These are phyloP conservation scores for Diaporthe capsici DNA, from an alignment of 2,329 filamentous ascomycete genomes.

Conservation along the genomic window DNA sequence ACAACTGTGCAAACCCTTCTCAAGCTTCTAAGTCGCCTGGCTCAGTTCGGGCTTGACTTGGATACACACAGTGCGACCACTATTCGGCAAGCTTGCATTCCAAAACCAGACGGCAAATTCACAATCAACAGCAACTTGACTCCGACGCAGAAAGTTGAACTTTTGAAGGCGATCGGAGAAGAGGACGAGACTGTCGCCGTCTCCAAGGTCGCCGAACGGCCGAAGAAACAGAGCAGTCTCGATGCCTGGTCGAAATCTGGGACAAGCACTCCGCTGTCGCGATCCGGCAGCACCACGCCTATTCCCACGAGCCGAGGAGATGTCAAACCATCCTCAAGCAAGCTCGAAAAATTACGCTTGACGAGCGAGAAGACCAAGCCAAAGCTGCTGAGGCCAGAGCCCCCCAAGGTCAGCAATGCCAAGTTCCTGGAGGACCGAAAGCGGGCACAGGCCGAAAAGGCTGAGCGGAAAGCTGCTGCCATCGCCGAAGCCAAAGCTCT, in stretches of 20 bases:
- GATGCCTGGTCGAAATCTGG: conserved; percentile 73
- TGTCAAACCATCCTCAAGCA: conserved; percentile 35
- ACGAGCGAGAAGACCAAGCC: conserved; percentile 56
- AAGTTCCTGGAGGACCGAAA: conserved; percentile 81
- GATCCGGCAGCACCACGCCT: conserved; percentile 47
- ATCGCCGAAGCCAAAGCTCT: conserved; percentile 78
- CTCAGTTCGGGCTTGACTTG: conserved; percentile 81
- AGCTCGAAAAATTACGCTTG: conserved; percentile 39
- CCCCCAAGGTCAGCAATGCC: conserved; percentile 55
- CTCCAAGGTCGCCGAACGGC: conserved; percentile 61
- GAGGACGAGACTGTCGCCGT: conserved; percentile 67
- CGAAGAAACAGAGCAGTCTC: conserved; percentile 72
- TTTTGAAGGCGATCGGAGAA: conserved; percentile 75
- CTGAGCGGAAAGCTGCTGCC: conserved; percentile 78
- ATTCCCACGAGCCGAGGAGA: conserved; percentile 32
- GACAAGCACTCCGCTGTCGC: conserved; percentile 43
- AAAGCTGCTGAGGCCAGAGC: conserved; percentile 46
- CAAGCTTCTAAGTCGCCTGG: conserved; percentile 87
- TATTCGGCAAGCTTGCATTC: conserved; percentile 77
- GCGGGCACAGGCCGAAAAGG: conserved; percentile 81
- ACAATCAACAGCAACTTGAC: conserved; percentile 83
- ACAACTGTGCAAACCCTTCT: conserved; percentile 86
- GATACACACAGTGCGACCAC: conserved; percentile 70
- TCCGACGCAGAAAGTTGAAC: conserved; percentile 86
- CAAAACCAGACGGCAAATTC: conserved; percentile 68